Evolutionary conservation across 2,329 filamentous ascomycete genomes (phyloP), one percentile per base, ranked within the genome.

Genomic region (Immersiporthe knoxdaviesiana): DNA sequence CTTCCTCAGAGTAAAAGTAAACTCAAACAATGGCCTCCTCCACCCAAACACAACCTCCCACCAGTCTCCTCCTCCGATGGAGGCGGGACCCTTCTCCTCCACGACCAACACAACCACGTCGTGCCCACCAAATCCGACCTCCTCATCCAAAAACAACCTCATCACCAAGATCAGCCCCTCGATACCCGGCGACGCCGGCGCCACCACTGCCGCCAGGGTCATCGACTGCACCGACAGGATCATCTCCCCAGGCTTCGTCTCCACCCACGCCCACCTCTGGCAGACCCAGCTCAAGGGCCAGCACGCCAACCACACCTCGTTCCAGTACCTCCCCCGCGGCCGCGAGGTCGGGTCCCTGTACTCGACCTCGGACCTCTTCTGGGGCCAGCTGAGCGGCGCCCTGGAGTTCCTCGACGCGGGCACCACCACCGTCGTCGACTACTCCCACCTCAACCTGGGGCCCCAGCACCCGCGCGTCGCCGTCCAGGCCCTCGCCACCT

Each of bases 251-350:
- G 81, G 81, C 2, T 82, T 83, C 72, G 75, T 83, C 61, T 80
- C 82, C 71, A 81, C 81, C 1, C 81, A 82, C 63, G 78, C 81
- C 59, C 83, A 85, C 74, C 72, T 82, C 10, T 85, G 82, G 82
- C 81, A 84, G 72, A 74, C 75, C n/a, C 73, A 74, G 50, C 72
- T 77, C 54, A 78, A 79, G 66, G 74, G 72, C 44, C 58, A 65
- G 18, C 73, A 75, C 65, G 68, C 69, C 21, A 71, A 77, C 65
- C 72, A 74, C 2, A 72, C 72, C 8, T 69, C 77, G 21, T 27
- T 75, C 24, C 73, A 75, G 30, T 78, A 78, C 65, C 50, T 76
- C 39, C 68, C 70, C 11, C n/a, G 58, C 14, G 81, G 81, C 37
- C 82, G 83, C 63, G 74, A 79, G 37, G 74, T 77, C 35, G 76